A percentile compares a stretch with the other conserved stretches of the same genome.
Evolutionary conservation across 1,139 yeast genomes (phyloP).

Genomic region (Lodderomyces pseudojiufengensis): DNA sequence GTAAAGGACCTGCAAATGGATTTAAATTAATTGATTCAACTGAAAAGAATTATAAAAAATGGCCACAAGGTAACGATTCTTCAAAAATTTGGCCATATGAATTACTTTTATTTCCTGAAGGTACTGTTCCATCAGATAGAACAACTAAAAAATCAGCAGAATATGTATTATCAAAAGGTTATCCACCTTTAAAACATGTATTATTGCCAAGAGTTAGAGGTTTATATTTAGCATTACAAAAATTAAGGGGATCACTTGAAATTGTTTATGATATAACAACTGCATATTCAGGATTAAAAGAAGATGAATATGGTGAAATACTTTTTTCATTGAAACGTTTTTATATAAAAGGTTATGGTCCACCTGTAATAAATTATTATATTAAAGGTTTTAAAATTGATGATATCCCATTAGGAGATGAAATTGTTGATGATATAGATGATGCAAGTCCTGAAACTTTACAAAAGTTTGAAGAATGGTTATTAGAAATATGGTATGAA

Average conservation of each 20-base stretch:
- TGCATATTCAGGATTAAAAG: conserved; percentile 68
- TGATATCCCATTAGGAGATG: conserved; percentile 67
- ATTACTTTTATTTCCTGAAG: conserved; percentile 85
- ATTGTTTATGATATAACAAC: conserved; percentile 80
- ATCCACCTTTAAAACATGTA: conserved; percentile 54
- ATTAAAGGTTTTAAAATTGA: conserved; percentile 53
- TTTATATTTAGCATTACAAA: conserved; percentile 59
- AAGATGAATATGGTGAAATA: conserved; percentile 73
- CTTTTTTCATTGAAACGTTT: conserved; percentile 61
- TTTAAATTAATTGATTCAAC: conserved; percentile 31
- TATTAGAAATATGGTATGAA: conserved; percentile 68
- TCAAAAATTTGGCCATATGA: conserved; percentile 44
- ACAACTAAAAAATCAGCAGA: conserved; percentile 57
- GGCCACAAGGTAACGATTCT: conserved; percentile 37
- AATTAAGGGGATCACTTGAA: conserved; percentile 57
- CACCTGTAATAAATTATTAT: conserved; percentile 60
- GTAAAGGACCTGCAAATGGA: conserved; percentile 52
- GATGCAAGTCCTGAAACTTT: conserved; percentile 42
- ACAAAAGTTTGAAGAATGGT: conserved; percentile 66
- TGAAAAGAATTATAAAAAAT: conserved; percentile 18
- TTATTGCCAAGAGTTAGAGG: conserved; percentile 84
- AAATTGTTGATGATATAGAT: conserved; percentile 37
- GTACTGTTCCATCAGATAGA: conserved; percentile 74
- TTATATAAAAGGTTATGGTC: conserved; percentile 69
- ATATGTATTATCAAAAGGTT: conserved; percentile 52